A percentile compares a stretch with the other conserved stretches of the same genome.
Conservation (phyloP, 805 yeast genomes). For the Saturnispora gosingensis region DNA sequence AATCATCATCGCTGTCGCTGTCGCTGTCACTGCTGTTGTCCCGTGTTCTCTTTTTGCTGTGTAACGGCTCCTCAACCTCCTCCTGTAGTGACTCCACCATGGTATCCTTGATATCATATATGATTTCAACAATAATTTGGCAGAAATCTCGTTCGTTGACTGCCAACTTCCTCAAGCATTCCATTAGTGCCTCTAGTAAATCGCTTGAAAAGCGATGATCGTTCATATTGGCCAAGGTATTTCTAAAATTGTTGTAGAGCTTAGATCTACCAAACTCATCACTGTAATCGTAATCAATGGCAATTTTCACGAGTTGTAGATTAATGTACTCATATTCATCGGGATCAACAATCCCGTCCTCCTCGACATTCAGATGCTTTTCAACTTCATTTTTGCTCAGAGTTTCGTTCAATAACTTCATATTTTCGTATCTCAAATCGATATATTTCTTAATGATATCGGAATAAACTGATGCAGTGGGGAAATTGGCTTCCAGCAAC, state of each 20-base stretch:
- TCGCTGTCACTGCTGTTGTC: constrained; percentile 21
- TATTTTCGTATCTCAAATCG: constrained; percentile 32
- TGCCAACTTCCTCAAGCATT: constrained; percentile 61
- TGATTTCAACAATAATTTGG: constrained; percentile 74
- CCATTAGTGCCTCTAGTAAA: constrained; percentile 46
- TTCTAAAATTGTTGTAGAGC: constrained; percentile 51
- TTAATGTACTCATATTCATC: constrained; percentile 63
- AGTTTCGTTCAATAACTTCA: constrained; percentile 3
- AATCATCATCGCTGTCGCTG: constrained; percentile 17
- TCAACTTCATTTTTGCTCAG: constrained; percentile 20
- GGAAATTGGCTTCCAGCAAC: constrained; percentile 58
- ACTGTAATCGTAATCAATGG: constrained; percentile 69
- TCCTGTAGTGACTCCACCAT: constrained; percentile 29
- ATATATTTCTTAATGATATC: constrained; percentile 48
- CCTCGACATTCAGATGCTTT: constrained; percentile 12
- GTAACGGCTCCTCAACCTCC: constrained; percentile 3
- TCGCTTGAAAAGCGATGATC: constrained; percentile 34
- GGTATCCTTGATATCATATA: constrained; percentile 74
- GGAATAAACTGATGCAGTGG: constrained; percentile 71
- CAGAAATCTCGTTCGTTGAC: constrained; percentile 78
- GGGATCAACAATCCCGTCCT: constrained; percentile 34
- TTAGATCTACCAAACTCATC: constrained; percentile 87
- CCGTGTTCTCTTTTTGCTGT: background rate
- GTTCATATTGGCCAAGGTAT: constrained; percentile 48
- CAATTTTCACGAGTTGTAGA: constrained; percentile 59